Evolutionary conservation across 176 grass and related monocot genomes (phyloP), one percentile per base, ranked within the genome.

Genomic region (Dactylis glomerata): DNA sequence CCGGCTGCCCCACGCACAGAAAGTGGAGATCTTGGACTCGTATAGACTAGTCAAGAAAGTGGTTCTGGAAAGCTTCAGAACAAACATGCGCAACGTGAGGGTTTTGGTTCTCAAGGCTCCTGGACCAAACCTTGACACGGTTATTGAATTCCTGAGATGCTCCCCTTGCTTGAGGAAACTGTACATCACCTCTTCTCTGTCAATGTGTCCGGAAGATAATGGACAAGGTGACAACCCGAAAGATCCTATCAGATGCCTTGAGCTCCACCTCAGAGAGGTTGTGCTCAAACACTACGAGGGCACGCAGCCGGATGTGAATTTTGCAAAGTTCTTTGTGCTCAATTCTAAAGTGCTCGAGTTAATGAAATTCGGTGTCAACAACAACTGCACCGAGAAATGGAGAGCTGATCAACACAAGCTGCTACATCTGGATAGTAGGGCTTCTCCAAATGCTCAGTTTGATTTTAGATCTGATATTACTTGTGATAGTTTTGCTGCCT

Each of bases 291-390:
- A 30, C 11, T 80, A 67, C 7, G 17, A 34, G 20, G 59, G 41
- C 78, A 50, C 8, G 59, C 20, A 3, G 28, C 27, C 61, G 31
- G 27, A 80, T 67, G 42, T 80, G 47, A 7, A 33, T 28, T 67
- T 80, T 24, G 78, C 78, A 27, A 67, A 80, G 20, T 80, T 49
- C 78, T 67, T 80, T 80, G 28, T 67, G 46, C 3, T 32, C 41
- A 80, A 67, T 65, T 61, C 78, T 9, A 33, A 73, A 45, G 81
- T 73, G 52, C 68, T 83, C 17, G 72, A 33, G 27, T 22, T 49
- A 22, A 75, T 75, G 28, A 52, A 13, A 31, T 51, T 51, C 10
- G 44, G 45, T 33, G 72, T 51, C 33, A 15, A 16, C 8, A 13
- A 26, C 33, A 58, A n/a, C 8, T 27, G 22, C 51, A 40, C 12